A percentile compares a stretch with the other conserved stretches of the same genome.
Evolutionary conservation across 768 basidiomycete species (phyloP).

Genomic region (Trametes maxima): DNA sequence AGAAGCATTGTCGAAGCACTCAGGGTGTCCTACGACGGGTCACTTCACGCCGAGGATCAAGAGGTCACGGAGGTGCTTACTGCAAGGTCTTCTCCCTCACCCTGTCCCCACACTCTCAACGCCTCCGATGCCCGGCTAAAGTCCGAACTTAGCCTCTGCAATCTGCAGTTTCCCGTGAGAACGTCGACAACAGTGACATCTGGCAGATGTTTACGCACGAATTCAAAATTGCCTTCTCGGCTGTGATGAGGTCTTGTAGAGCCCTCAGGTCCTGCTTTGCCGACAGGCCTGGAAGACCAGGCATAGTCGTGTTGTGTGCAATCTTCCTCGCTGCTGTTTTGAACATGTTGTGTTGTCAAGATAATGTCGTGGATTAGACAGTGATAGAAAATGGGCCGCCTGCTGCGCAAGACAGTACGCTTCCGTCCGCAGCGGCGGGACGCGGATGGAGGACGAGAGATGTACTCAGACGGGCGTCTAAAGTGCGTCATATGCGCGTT

Average conservation of each 20-base stretch:
- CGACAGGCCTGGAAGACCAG: conserved; percentile 58
- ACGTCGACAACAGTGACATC: neutral
- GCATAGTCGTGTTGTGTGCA: conserved; percentile 86
- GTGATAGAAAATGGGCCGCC: neutral
- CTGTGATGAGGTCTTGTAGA: conserved; percentile 86
- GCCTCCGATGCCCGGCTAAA: conserved; percentile 72
- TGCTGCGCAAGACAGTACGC: neutral
- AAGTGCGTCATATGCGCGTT: conserved; percentile 4
- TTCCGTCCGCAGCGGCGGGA: neutral
- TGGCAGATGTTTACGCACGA: conserved; percentile 50
- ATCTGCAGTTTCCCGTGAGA: conserved; percentile 4
- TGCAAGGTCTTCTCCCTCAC: conserved; percentile 82
- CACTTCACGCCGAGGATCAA: neutral
- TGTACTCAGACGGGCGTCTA: too few relatives aligned
- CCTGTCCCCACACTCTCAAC: conserved; percentile 68
- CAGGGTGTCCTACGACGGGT: conserved; percentile 63
- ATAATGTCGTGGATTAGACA: neutral
- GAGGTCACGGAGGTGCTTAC: conserved; percentile 43
- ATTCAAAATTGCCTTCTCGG: conserved; percentile 80
- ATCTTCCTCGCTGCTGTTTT: conserved; percentile 77
- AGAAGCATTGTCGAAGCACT: conserved; percentile 69
- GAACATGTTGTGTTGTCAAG: conserved; percentile 55
- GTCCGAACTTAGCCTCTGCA: conserved; percentile 69
- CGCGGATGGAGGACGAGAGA: too few relatives aligned
- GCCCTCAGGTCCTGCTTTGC: conserved; percentile 79